A percentile compares a stretch with the other conserved stretches of the same genome.
Conservation (phyloP, 2,329 filamentous ascomycete species). For the Ceratocystis ficicola region DNA sequence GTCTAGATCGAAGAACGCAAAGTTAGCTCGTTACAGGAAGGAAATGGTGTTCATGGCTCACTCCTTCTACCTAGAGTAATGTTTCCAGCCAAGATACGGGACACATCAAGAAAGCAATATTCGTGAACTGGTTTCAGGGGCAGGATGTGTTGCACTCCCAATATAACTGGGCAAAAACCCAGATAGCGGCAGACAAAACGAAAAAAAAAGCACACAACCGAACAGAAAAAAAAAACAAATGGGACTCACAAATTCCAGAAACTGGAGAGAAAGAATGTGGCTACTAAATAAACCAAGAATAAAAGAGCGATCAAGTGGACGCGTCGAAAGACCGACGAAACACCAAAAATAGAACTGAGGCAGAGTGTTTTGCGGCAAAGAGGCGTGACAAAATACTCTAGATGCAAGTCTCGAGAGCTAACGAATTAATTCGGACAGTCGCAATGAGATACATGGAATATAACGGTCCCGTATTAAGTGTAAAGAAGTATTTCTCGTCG, state of each 20-base stretch:
- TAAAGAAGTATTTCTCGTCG: neutral
- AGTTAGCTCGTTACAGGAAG: neutral
- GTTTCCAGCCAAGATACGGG: no score
- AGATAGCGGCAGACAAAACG: neutral
- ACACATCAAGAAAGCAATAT: no score
- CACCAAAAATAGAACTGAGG: conserved; percentile 13
- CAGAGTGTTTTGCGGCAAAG: conserved; percentile 4
- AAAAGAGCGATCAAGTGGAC: conserved; percentile 5
- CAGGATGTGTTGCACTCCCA: no score
- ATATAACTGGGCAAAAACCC: no score
- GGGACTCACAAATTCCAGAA: conserved; percentile 14
- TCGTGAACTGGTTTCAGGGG: no score
- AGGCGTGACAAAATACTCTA: conserved; percentile 4
- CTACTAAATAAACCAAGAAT: neutral
- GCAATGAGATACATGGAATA: conserved; percentile 10
- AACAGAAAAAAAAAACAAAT: neutral
- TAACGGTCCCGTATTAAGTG: neutral
- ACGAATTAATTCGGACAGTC: conserved; percentile 2
- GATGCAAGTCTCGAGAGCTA: conserved; percentile 2
- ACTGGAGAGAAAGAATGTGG: conserved; percentile 7
- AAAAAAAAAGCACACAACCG: neutral
- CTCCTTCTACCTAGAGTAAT: no score
- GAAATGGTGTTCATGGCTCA: no score
- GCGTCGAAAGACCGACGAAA: neutral
- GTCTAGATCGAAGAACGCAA: conserved; percentile 26